These are phyloP conservation scores for Monotropa hypopitys DNA, from an alignment of 179 eudicot species.

Conservation along the genomic window DNA sequence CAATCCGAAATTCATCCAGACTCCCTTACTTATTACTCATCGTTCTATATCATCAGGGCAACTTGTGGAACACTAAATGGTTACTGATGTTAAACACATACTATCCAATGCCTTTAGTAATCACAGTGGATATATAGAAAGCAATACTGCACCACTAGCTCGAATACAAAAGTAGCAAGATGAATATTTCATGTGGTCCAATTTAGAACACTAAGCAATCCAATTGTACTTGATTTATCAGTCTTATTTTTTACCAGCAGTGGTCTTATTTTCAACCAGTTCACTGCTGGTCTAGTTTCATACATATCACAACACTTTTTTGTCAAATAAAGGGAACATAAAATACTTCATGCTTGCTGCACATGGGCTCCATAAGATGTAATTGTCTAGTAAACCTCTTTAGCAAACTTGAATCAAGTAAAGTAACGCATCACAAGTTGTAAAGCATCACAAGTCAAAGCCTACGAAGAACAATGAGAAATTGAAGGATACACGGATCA, in stretches of 20 bases:
- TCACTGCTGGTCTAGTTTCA: neutral
- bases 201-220: neutral
- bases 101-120: neutral
- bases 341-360: neutral
- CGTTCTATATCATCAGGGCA: neutral
- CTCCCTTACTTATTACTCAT: neutral
- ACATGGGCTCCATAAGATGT: neutral
- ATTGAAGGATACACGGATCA: slow-evolving; percentile 84
- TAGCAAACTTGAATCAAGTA: neutral
- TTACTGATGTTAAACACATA: neutral
- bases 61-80: neutral
- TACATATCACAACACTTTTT: neutral
- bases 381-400: neutral
- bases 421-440: neutral
- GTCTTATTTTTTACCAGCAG: neutral
- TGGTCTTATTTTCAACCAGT: neutral
- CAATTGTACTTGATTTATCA: neutral
- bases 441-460: neutral
- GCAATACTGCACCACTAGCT: neutral
- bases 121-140: neutral
- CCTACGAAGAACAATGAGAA: neutral
- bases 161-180: neutral
- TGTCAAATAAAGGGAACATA: neutral
- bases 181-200: neutral
- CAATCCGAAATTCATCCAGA: neutral